phyloP scores from a whole-genome alignment of 2,329 filamentous ascomycete genomes.

The Sphaerulina populicola region DNA sequence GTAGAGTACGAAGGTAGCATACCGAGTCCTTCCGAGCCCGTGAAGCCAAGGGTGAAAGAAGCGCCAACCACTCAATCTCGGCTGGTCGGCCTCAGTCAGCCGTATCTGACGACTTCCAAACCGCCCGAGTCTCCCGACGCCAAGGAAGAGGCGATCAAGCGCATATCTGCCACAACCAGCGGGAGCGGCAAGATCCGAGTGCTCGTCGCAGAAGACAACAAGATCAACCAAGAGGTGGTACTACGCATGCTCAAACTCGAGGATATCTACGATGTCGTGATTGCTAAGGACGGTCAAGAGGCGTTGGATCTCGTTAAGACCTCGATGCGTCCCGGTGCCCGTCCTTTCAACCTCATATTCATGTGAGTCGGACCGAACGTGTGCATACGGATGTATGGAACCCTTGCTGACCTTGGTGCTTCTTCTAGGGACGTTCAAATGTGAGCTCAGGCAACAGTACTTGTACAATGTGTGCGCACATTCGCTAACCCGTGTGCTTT shows the following conservation, averaged over 20 bases:
- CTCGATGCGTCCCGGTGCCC: conserved; percentile 56
- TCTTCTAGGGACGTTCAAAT: conserved; percentile 21
- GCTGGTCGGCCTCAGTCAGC: conserved; percentile 71
- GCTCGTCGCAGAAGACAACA: conserved; percentile 75
- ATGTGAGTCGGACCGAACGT: conserved; percentile 33
- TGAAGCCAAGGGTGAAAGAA: conserved; percentile 6
- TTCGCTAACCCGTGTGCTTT: neutral
- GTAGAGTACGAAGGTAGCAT: conserved; percentile 15
- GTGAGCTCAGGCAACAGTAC: neutral
- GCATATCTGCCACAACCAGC: conserved; percentile 54
- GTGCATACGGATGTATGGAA: neutral
- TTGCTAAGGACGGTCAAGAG: conserved; percentile 59
- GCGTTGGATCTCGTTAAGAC: conserved; percentile 78
- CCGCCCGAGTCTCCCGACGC: conserved; percentile 48
- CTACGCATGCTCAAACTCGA: conserved; percentile 65
- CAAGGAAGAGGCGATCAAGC: conserved; percentile 58
- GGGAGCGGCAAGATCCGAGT: conserved; percentile 60
- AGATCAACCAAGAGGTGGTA: conserved; percentile 53
- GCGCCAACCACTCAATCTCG: conserved; percentile 60
- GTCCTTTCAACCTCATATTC: conserved; percentile 77
- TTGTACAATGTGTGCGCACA: neutral
- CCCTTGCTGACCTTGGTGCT: neutral
- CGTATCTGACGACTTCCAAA: conserved; percentile 58
- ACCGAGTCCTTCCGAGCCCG: conserved; percentile 21
- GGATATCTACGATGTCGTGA: conserved; percentile 76